These are phyloP conservation scores for Iris macrosiphon DNA, from an alignment of 106 monocot genomes.

Conservation along the genomic window DNA sequence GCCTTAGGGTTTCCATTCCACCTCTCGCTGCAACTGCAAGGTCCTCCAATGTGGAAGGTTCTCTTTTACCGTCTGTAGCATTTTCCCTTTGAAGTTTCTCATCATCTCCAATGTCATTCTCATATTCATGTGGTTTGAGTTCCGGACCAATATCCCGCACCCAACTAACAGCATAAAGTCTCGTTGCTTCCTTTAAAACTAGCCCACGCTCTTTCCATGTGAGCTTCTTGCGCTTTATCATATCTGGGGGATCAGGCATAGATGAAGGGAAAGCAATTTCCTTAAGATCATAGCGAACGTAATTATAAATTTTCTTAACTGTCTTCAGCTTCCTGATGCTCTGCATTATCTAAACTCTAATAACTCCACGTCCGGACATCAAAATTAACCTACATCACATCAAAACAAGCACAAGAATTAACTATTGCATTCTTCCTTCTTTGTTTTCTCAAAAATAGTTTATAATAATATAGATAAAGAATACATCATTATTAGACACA, in stretches of 20 bases:
- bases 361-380: background rate
- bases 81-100: background rate
- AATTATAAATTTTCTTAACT: slow-evolving; percentile 59
- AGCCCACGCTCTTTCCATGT: slow-evolving; percentile 40
- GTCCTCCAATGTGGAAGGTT: slow-evolving; percentile 30
- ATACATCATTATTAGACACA: too few relatives aligned
- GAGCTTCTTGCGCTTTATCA: slow-evolving; percentile 45
- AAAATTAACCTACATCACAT: background rate
- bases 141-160: slow-evolving; percentile 48
- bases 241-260: slow-evolving; percentile 66
- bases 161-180: slow-evolving; percentile 78
- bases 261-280: slow-evolving; percentile 92
- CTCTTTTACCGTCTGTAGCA: background rate
- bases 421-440: too few relatives aligned
- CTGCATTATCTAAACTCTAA: background rate
- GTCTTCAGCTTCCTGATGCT: slow-evolving; percentile 49
- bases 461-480: too few relatives aligned
- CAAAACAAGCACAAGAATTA: too few relatives aligned
- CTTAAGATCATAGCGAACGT: slow-evolving; percentile 71
- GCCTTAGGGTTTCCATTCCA: slow-evolving; percentile 38
- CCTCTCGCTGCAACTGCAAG: slow-evolving; percentile 34
- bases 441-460: too few relatives aligned
- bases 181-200: slow-evolving; percentile 66
- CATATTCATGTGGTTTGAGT: slow-evolving; percentile 23
- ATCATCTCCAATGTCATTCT: background rate